Percentiles rank a stretch among this genome's conserved stretches.
phyloP scores from a whole-genome alignment of 345 rosid genomes.

The Populus deltoides region DNA sequence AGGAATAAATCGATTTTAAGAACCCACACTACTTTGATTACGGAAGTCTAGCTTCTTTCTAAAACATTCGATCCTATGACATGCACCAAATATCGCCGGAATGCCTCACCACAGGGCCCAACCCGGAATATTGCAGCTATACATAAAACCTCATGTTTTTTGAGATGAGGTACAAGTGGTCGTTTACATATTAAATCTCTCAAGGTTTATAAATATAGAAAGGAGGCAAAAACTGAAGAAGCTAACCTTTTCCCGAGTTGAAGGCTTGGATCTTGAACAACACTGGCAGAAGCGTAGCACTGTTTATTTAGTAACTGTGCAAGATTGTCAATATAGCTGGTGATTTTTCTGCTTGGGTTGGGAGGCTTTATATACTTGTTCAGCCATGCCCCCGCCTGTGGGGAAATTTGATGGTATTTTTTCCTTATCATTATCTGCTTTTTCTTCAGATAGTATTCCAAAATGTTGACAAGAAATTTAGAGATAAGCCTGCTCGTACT shows the following conservation, averaged over 20 bases:
- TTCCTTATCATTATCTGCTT: constrained; percentile 11
- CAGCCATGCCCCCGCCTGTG: constrained; percentile 6
- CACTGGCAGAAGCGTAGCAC: not conserved
- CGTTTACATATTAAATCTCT: not conserved
- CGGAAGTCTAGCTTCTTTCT: not conserved
- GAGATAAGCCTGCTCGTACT: constrained; percentile 26
- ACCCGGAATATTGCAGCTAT: not conserved
- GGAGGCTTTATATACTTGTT: constrained; percentile 34
- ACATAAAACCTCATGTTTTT: not conserved
- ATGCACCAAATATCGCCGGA: not conserved
- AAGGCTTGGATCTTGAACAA: not conserved
- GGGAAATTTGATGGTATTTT: constrained; percentile 15
- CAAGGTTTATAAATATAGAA: not conserved
- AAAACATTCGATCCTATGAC: not conserved
- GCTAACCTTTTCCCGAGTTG: not conserved
- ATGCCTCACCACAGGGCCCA: not conserved
- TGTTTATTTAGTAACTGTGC: not conserved
- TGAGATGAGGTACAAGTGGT: not conserved
- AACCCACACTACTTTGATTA: not conserved
- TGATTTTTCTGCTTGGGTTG: constrained; percentile 11
- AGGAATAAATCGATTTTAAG: not conserved
- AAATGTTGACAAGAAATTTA: constrained; percentile 21
- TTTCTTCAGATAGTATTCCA: constrained; percentile 25
- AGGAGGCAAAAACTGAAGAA: not conserved
- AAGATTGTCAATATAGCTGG: constrained; percentile 15